Evolutionary conservation across 768 basidiomycete species (phyloP).

Genomic region (Tulasnella calospora): DNA sequence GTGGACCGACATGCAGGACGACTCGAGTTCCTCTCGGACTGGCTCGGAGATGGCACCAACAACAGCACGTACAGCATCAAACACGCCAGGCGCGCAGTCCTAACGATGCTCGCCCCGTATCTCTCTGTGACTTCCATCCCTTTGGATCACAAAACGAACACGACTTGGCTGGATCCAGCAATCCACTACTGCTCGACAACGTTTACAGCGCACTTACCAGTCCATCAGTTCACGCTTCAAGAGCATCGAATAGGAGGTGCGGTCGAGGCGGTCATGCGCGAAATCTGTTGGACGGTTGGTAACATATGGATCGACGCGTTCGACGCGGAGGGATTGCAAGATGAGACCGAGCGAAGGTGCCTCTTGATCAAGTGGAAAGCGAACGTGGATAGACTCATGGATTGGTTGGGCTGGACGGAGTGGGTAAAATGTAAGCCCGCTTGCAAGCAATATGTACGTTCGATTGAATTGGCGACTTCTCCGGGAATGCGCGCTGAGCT

Average conservation of each 20-base stretch:
- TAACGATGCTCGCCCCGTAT: constrained; percentile 8
- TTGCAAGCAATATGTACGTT: background rate
- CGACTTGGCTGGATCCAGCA: background rate
- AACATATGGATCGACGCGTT: background rate
- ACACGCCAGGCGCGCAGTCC: background rate
- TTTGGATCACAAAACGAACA: background rate
- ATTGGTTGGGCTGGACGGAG: constrained; percentile 19
- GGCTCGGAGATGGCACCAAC: background rate
- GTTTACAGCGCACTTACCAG: background rate
- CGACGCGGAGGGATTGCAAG: background rate
- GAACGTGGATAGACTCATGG: constrained; percentile 9
- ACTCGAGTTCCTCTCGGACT: background rate
- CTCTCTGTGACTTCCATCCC: background rate
- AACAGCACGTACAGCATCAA: background rate
- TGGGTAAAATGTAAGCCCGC: constrained; percentile 18
- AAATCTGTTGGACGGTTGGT: constrained; percentile 3
- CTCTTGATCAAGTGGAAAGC: background rate
- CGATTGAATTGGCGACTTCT: background rate
- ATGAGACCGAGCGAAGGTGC: background rate
- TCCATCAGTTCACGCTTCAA: background rate
- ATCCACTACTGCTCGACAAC: background rate
- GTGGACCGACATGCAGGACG: background rate
- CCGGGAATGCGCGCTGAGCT: background rate
- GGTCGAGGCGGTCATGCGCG: background rate
- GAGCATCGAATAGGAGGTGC: background rate